Conservation (phyloP, 306 rosid genomes). For the Amphicarpaea edgeworthii region DNA sequence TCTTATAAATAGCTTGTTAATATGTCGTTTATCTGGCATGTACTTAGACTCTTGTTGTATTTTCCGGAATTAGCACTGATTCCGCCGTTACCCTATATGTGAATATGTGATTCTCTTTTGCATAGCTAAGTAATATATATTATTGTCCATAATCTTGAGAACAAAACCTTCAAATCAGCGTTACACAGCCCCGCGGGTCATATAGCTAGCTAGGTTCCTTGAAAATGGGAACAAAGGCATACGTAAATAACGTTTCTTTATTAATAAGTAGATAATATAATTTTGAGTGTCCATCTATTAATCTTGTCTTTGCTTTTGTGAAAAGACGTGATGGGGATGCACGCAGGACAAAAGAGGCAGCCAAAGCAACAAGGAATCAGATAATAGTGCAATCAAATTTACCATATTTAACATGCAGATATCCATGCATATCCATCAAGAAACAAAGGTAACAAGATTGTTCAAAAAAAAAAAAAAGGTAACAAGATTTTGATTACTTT, state of each 20-base stretch:
- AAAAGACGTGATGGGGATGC: constrained; percentile 29
- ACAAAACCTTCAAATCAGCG: background rate
- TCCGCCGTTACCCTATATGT: too few species aligned
- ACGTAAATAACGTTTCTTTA: background rate
- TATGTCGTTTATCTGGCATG: too few species aligned
- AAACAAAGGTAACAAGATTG: background rate
- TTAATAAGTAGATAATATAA: background rate
- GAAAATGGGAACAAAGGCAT: background rate
- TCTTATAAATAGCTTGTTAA: too few species aligned
- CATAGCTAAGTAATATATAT: too few species aligned
- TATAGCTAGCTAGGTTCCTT: constrained; percentile 24
- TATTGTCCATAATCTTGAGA: background rate
- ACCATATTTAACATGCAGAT: constrained; percentile 2
- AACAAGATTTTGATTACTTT: constrained; percentile 5
- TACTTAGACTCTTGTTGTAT: too few species aligned
- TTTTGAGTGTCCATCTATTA: background rate
- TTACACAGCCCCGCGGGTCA: background rate
- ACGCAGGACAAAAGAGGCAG: constrained; percentile 4
- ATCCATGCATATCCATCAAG: constrained; percentile 26
- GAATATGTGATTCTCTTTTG: too few species aligned
- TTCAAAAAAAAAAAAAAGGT: background rate
- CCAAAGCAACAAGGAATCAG: constrained; percentile 29
- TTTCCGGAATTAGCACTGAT: too few species aligned
- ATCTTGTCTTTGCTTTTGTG: constrained; percentile 33
- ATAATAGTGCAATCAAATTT: background rate